Percentiles rank a stretch among this genome's conserved stretches.
phyloP scores from a whole-genome alignment of 805 yeast species.

The Myxozyma mucilagina region DNA sequence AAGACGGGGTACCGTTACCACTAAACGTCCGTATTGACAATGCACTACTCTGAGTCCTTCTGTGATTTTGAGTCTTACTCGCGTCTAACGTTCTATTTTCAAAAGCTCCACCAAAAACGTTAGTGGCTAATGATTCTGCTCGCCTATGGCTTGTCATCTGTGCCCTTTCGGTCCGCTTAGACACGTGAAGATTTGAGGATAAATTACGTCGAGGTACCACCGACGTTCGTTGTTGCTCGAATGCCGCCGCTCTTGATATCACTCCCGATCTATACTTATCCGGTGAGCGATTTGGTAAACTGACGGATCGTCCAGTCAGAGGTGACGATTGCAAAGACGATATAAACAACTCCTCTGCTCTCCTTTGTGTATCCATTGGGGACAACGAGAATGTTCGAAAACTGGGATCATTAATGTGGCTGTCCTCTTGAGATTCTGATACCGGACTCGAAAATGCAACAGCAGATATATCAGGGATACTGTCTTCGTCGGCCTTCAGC shows the following conservation, averaged over 20 bases:
- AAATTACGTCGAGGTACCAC: neutral
- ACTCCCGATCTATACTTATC: conserved; percentile 12
- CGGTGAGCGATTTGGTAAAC: neutral
- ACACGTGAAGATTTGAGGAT: neutral
- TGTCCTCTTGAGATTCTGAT: neutral
- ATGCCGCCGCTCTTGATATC: conserved; percentile 1
- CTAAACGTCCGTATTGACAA: neutral
- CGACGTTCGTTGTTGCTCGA: conserved; percentile 1
- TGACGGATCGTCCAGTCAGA: neutral
- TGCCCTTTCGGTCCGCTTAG: neutral
- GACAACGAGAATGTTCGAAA: conserved; percentile 9
- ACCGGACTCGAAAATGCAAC: conserved; percentile 24
- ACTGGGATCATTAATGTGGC: neutral
- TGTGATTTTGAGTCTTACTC: neutral
- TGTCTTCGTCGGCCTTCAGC: conserved; percentile 21
- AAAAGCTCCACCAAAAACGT: neutral
- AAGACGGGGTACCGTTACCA: neutral
- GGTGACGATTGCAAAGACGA: conserved; percentile 15
- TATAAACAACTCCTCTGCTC: conserved; percentile 18
- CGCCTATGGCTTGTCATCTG: neutral
- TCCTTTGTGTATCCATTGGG: conserved; percentile 20
- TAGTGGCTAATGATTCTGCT: neutral
- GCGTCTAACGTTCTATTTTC: neutral
- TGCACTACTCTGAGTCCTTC: conserved; percentile 1
- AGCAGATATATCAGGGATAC: conserved; percentile 5